Evolutionary conservation across 768 basidiomycete genomes (phyloP).

Genomic region (Coprinopsis strossmayeri): DNA sequence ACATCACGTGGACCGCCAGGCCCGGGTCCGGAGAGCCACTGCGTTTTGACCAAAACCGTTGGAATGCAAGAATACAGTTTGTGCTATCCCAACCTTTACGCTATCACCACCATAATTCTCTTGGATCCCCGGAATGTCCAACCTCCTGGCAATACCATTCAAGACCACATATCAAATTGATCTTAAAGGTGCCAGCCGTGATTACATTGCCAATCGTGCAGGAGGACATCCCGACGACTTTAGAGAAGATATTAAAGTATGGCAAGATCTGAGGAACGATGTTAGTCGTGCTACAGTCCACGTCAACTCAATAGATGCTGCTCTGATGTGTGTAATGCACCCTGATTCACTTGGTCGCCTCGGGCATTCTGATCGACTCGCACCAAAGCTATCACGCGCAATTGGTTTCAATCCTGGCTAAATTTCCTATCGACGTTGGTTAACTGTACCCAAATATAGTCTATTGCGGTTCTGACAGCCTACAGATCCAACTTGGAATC

Average conservation of each 20-base stretch:
- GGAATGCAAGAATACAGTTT: too few species aligned
- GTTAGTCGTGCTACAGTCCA: slow-evolving; percentile 44
- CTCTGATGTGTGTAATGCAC: slow-evolving; percentile 48
- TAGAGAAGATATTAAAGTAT: slow-evolving; percentile 64
- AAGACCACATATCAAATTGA: slow-evolving; percentile 59
- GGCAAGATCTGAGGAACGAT: slow-evolving; percentile 62
- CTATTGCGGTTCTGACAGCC: not conserved
- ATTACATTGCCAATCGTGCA: slow-evolving; percentile 57
- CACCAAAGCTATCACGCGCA: slow-evolving; percentile 82
- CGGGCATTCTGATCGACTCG: slow-evolving; percentile 6
- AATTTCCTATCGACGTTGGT: slow-evolving; percentile 74
- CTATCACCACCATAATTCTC: too few species aligned
- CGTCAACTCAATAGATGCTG: slow-evolving; percentile 44
- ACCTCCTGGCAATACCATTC: slow-evolving; percentile 68
- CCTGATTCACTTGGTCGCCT: not conserved
- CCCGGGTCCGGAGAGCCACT: too few species aligned
- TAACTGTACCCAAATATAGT: not conserved
- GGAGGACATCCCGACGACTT: slow-evolving; percentile 82
- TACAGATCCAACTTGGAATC: slow-evolving; percentile 63
- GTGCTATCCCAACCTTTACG: too few species aligned
- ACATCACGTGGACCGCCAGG: too few species aligned
- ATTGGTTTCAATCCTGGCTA: slow-evolving; percentile 74
- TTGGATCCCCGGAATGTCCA: slow-evolving; percentile 50
- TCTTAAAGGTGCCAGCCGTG: slow-evolving; percentile 48
- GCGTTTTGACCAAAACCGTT: too few species aligned